These are phyloP conservation scores for Pittosporum tobira DNA, from an alignment of 129 eudicot genomes.

Conservation along the genomic window DNA sequence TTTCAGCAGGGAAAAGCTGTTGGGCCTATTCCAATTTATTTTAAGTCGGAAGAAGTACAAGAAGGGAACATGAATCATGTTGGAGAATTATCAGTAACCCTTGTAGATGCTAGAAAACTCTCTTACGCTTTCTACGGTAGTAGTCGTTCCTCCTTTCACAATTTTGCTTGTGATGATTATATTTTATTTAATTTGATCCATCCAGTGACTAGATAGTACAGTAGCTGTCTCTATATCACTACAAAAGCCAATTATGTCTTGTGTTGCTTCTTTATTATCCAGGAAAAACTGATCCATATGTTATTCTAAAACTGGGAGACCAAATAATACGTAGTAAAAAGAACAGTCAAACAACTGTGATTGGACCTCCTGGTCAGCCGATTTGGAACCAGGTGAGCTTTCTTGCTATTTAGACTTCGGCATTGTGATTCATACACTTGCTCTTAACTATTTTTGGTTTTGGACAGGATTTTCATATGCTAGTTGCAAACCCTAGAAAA, in stretches of 20 bases:
- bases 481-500: constrained; percentile 71
- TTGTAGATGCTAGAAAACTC: constrained; percentile 93
- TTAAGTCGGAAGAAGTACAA: constrained; percentile 64
- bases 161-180: not conserved
- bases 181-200: no score
- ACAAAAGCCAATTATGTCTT: no score
- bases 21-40: constrained; percentile 60
- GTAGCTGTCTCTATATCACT: no score
- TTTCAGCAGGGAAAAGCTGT: constrained; percentile 85
- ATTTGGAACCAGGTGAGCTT: constrained; percentile 91
- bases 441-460: constrained; percentile 3
- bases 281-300: constrained; percentile 98
- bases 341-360: constrained; percentile 96
- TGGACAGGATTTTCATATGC: constrained; percentile 84
- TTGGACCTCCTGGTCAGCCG: constrained; percentile 94
- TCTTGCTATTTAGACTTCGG: not conserved
- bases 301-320: constrained; percentile 77
- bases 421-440: not conserved
- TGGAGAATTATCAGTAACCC: constrained; percentile 95
- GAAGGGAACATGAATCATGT: constrained; percentile 81
- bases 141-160: not conserved
- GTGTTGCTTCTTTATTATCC: constrained; percentile 10
- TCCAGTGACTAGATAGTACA: no score
- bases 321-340: constrained; percentile 90
- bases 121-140: constrained; percentile 59